Evolutionary conservation across 2,329 filamentous ascomycete genomes (phyloP), one percentile per base, ranked within the genome.

Genomic region (Pseudocercospora pini-densiflorae): DNA sequence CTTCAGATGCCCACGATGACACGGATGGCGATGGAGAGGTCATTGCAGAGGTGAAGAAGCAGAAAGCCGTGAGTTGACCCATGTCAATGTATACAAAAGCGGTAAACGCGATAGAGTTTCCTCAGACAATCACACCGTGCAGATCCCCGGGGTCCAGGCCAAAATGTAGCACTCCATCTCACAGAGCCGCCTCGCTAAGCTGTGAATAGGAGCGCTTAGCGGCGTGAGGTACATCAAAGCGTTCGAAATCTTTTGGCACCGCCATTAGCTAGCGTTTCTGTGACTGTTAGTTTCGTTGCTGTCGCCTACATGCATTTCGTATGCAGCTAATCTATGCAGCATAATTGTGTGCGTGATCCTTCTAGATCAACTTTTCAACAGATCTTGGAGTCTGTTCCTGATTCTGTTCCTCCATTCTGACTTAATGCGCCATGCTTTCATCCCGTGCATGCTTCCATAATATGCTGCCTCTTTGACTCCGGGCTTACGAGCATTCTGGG

Each of bases 101-200:
- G 60, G 60, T 19, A 62, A 62, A 62, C 47, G 60, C 60, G 60
- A 55, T 62, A 36, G 60, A 62, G 47, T 62, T 62, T 62, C 27
- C 45, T 40, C 40, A 14, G n/a, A 51, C 51, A 31, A n/a, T 54
- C 29, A 31, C 55, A 19, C 21, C 23, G 55, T 58, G 33, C 31
- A 36, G 33, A 58, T 58, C 33, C 31, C 55, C 23, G n/a, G 29
- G 24, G 31, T 40, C 23, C 59, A 62, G 59, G 29, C 40, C 47
- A 59, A 19, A 3, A 43, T n/a, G 24, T 8, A 24, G 31, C 9
- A 33, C 27, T n/a, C 23, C 51, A 61, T 43, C 27, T 61, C 45
- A 36, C 9, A 51, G 12, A 60, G 23, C 36, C 58, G 24, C 51
- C 23, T 55, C 47, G 27, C 51, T 31, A 27, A 55, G 14, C 51